Percentiles rank a stretch among this genome's conserved stretches.
Conservation (phyloP, 2,329 filamentous ascomycete genomes). For the Pseudopyricularia javanii region DNA sequence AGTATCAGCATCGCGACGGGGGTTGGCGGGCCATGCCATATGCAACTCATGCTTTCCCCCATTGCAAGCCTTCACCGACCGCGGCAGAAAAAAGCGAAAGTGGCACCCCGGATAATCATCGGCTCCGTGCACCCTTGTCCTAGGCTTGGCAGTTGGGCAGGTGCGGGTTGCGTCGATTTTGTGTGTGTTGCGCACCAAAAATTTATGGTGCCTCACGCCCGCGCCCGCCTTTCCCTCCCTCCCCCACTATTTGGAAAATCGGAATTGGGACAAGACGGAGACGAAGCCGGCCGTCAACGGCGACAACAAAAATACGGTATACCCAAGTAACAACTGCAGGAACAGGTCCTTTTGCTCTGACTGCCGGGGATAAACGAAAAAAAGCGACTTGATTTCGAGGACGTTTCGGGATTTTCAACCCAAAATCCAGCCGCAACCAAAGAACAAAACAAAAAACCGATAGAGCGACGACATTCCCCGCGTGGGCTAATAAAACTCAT, state of each 20-base stretch:
- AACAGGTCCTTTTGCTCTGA: background rate
- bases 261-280: background rate
- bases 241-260: conserved; percentile 5
- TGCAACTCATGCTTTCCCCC: too few relatives aligned
- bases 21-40: too few relatives aligned
- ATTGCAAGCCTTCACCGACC: background rate
- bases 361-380: background rate
- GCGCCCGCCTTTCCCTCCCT: conserved; percentile 6
- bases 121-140: background rate
- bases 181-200: background rate
- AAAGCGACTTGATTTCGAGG: too few relatives aligned
- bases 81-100: background rate
- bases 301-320: background rate
- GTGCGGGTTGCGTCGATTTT: background rate
- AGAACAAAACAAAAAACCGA: too few relatives aligned
- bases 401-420: too few relatives aligned
- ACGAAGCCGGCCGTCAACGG: too few relatives aligned
- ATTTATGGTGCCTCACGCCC: background rate
- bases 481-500: conserved; percentile 10
- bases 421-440: too few relatives aligned
- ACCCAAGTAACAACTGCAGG: background rate
- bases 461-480: background rate
- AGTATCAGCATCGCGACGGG: too few relatives aligned
- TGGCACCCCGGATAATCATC: background rate
- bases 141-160: background rate